Evolutionary conservation across 2,329 filamentous ascomycete genomes (phyloP), one percentile per base, ranked within the genome.

Genomic region (Pseudogymnoascus sp.): DNA sequence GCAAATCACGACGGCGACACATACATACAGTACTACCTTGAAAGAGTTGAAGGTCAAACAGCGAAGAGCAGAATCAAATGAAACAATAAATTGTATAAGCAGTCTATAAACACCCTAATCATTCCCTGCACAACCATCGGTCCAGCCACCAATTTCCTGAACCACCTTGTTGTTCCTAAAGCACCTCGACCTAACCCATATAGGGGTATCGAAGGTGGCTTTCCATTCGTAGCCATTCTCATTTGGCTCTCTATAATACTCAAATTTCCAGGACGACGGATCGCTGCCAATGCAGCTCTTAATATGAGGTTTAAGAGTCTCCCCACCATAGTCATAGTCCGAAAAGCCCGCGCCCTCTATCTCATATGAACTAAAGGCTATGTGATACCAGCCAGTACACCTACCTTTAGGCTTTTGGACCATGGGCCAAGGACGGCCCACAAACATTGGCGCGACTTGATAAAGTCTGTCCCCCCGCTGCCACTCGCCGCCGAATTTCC

Each of bases 401-500:
- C 18, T 18, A 18, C 18, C 18, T 18, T 18, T 18, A 18, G 18
- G 18, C 18, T 18, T 18, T 18, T 18, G 18, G 18, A 18, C 18
- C 18, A 18, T 2, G 18, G 18, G 18, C 18, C 18, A 18, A 18
- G 18, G 18, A 18, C 18, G 18, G 18, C 18, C 2, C 18, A 18
- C 18, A 18, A 18, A 18, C 18, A 18, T 18, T 18, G 18, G 18
- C 18, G 18, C 18, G 18, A 18, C 18, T 18, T 18, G 18, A 18
- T 18, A 18, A 18, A 18, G 2, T 18, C 18, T 18, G 18, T 18
- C 18, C 2, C 18, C 18, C 18, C 18, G 18, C 18, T 18, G 18
- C 18, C 18, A 18, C 18, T 18, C 18, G 18, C 70, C 69, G 45
- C 70, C 70, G 42, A 65, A 65, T 65, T 72, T 71, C 70, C 69